A percentile compares a stretch with the other conserved stretches of the same genome.
These are phyloP conservation scores for Testicularia cyperi DNA, from an alignment of 1,284 basidiomycete genomes.

Conservation along the genomic window DNA sequence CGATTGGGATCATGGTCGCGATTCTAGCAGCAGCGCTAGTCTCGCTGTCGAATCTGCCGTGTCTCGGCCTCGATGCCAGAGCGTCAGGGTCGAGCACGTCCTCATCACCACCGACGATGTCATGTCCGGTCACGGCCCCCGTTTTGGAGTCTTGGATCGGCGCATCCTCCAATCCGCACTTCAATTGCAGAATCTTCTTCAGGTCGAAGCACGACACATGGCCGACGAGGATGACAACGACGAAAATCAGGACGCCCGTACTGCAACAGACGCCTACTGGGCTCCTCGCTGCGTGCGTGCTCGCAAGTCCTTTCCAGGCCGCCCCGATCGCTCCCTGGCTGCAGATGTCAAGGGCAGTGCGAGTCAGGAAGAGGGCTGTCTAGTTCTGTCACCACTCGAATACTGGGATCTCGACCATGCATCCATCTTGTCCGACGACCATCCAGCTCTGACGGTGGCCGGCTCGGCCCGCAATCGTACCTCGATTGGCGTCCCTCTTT, in stretches of 20 bases:
- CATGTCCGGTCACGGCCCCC: constrained; percentile 43
- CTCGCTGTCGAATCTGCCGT: too few relatives aligned
- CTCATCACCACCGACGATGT: constrained; percentile 56
- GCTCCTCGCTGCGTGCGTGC: constrained; percentile 10
- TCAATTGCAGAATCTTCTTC: constrained; percentile 43
- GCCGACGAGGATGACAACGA: neutral
- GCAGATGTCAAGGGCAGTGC: too few relatives aligned
- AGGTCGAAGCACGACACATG: constrained; percentile 10
- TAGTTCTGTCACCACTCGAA: constrained; percentile 52
- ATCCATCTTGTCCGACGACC: constrained; percentile 23
- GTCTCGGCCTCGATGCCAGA: constrained; percentile 29
- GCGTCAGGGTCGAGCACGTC: constrained; percentile 51
- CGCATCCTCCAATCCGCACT: constrained; percentile 49
- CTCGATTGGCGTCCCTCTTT: constrained; percentile 34
- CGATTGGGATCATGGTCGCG: constrained; percentile 2
- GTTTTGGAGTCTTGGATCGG: constrained; percentile 48
- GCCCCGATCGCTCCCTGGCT: neutral
- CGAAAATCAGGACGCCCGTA: neutral
- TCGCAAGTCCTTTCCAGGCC: constrained; percentile 27
- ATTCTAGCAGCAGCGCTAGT: too few relatives aligned
- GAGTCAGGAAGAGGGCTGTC: constrained; percentile 23
- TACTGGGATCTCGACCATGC: constrained; percentile 41
- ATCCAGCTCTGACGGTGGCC: constrained; percentile 39
- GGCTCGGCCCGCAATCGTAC: constrained; percentile 33
- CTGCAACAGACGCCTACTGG: neutral